Conservation (phyloP, 208 protist species). For the Acanthamoeba rhysodes region DNA sequence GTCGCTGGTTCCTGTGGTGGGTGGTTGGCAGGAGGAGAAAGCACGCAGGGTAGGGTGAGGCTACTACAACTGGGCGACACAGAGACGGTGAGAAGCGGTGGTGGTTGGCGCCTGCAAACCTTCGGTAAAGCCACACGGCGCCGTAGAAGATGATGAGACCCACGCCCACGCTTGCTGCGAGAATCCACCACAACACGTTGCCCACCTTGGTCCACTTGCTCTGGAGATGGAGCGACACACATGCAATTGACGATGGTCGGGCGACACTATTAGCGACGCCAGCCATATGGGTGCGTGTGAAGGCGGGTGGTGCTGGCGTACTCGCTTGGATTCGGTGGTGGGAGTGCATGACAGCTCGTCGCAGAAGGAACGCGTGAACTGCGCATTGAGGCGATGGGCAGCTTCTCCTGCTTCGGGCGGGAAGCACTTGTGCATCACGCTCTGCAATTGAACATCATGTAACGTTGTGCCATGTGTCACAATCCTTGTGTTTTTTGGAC, state of each 20-base stretch:
- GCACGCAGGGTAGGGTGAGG: too few species aligned
- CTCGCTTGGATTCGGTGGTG: background rate
- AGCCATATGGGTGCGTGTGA: too few species aligned
- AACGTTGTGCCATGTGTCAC: too few species aligned
- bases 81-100: too few species aligned
- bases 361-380: constrained; percentile 25
- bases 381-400: background rate
- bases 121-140: background rate
- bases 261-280: too few species aligned
- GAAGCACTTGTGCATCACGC: constrained; percentile 45
- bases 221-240: background rate
- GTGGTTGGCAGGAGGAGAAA: background rate
- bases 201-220: constrained; percentile 45
- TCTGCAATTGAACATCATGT: too few species aligned
- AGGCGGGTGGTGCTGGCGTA: background rate
- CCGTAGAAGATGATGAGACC: constrained; percentile 60
- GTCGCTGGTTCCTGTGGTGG: background rate
- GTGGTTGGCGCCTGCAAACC: too few species aligned
- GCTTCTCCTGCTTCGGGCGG: background rate
- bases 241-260: background rate
- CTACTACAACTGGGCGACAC: too few species aligned
- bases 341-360: constrained; percentile 43
- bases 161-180: background rate
- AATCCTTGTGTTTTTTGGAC: too few species aligned
- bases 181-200: constrained; percentile 37